Conservation (phyloP, 1,139 yeast genomes). For the Diutina rugosa region DNA sequence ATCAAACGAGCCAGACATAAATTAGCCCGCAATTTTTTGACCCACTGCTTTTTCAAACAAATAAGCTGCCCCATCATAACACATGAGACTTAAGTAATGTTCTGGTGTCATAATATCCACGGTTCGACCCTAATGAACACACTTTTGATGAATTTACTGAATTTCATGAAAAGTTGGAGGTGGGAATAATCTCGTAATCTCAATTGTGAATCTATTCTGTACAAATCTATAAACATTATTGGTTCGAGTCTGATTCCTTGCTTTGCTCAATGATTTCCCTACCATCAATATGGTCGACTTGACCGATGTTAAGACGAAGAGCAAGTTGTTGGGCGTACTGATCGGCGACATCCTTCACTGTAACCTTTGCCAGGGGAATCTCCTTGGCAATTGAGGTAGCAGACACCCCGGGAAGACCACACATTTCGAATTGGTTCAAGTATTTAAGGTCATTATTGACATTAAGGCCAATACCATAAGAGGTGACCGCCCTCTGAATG, state of each 20-base stretch:
- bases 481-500: constrained; percentile 70
- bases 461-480: constrained; percentile 84
- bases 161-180: too few species aligned
- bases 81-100: too few species aligned
- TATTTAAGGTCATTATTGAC: constrained; percentile 59
- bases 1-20: too few species aligned
- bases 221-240: not conserved
- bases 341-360: not conserved
- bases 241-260: not conserved
- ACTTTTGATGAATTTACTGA: too few species aligned
- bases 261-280: constrained; percentile 9
- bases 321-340: constrained; percentile 1
- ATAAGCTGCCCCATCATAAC: too few species aligned
- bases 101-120: too few species aligned
- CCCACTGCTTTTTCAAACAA: too few species aligned
- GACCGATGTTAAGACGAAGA: not conserved
- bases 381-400: constrained; percentile 24
- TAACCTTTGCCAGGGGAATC: constrained; percentile 10
- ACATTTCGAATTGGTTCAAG: constrained; percentile 64
- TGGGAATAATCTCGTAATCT: too few species aligned
- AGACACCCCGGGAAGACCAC: constrained; percentile 59
- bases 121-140: too few species aligned
- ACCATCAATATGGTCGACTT: constrained; percentile 30
- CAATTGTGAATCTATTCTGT: not conserved
- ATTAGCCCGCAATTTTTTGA: too few species aligned